A percentile compares a stretch with the other conserved stretches of the same genome.
phyloP scores from a whole-genome alignment of 2,329 filamentous ascomycete species.

The Stemphylium vesicarium region DNA sequence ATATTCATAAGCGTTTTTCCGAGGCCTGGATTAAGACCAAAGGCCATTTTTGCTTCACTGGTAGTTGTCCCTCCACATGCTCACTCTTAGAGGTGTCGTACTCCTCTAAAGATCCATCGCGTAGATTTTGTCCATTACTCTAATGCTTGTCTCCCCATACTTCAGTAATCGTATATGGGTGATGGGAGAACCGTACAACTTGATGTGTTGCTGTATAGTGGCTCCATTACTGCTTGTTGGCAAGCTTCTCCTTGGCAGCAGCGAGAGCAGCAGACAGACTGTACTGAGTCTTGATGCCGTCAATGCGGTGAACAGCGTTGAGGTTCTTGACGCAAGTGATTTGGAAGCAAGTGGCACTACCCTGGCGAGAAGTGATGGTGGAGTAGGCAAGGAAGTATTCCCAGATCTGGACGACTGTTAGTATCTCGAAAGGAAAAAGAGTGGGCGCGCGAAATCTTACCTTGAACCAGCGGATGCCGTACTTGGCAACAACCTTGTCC shows the following conservation, averaged over 20 bases:
- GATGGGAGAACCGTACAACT: background rate
- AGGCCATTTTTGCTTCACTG: background rate
- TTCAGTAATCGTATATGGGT: background rate
- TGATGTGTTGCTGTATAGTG: background rate
- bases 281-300: conserved; percentile 74
- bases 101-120: background rate
- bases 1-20: background rate
- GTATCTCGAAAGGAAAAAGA: background rate
- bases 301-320: conserved; percentile 81
- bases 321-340: conserved; percentile 88
- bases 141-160: background rate
- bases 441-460: conserved; percentile 60
- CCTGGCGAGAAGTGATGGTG: conserved; percentile 83
- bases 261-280: conserved; percentile 70
- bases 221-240: conserved; percentile 15
- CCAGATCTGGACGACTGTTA: conserved; percentile 71
- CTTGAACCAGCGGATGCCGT: conserved; percentile 93
- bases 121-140: background rate
- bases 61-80: background rate
- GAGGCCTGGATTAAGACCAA: background rate
- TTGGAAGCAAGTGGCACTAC: conserved; percentile 84
- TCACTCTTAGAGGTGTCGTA: background rate
- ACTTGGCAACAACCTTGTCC: conserved; percentile 93
- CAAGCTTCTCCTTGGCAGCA: conserved; percentile 51
- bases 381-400: conserved; percentile 89